Conservation (phyloP, 768 basidiomycete species). For the Cyclocybe cylindracea region DNA sequence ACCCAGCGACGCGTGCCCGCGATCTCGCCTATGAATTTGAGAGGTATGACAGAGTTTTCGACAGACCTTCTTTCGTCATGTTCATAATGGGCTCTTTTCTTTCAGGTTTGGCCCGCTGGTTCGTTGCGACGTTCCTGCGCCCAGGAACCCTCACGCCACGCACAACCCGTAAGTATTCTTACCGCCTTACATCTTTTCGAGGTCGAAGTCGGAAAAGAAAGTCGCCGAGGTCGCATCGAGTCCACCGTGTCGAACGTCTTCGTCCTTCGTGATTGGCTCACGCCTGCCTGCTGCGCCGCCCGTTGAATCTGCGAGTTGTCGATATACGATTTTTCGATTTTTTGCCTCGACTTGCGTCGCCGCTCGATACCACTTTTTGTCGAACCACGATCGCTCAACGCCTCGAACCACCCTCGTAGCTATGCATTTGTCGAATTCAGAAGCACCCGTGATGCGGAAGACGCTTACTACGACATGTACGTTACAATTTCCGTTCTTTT, state of each 20-base stretch:
- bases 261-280: constrained; percentile 7
- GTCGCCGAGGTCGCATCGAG: constrained; percentile 10
- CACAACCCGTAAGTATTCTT: constrained; percentile 78
- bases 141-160: constrained; percentile 72
- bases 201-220: constrained; percentile 16
- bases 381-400: constrained; percentile 35
- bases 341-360: neutral
- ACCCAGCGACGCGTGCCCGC: constrained; percentile 77
- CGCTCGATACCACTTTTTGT: constrained; percentile 16
- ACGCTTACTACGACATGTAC: constrained; percentile 40
- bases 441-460: constrained; percentile 37
- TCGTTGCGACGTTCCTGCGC: constrained; percentile 89
- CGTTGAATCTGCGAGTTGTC: constrained; percentile 6
- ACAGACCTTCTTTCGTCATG: neutral
- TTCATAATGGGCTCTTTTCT: neutral
- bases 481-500: constrained; percentile 5
- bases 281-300: constrained; percentile 3
- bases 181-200: constrained; percentile 11
- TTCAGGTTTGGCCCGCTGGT: constrained; percentile 77
- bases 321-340: constrained; percentile 12
- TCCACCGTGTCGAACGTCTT: constrained; percentile 2
- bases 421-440: constrained; percentile 41
- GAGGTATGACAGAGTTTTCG: constrained; percentile 47
- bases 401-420: constrained; percentile 29
- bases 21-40: constrained; percentile 89